Evolutionary conservation across 176 grass and related monocot genomes (phyloP), one percentile per base, ranked within the genome.

Genomic region (Zea luxurians): DNA sequence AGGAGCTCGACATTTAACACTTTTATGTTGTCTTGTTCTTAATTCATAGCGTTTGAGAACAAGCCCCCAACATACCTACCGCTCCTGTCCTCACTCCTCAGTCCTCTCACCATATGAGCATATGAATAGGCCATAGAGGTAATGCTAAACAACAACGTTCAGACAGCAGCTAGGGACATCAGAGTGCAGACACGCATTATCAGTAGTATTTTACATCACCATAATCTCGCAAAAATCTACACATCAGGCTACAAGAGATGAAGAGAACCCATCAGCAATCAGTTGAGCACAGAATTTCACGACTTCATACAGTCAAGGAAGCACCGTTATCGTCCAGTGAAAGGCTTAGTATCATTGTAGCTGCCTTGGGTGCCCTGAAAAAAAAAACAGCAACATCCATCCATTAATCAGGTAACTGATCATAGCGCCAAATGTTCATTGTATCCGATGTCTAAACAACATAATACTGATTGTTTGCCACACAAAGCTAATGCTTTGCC

Each of bases 291-390:
- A 53, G 0, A 68, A 36, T 65, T 59, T 35, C 68, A 71, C 64
- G 70, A 1, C 48, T 71, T 92, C 85, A 98, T 35, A 98, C 87
- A 42, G 91, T 94, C 34, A 94, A 74, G 20, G 95, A 94, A 42
- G 91, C 77, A 3, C 95, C 95, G 43, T 92, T 98, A 75, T 94
- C 95, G 38, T 98, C 95, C 13, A 80, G 70, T 8, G 87, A 88
- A 61, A 98, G 87, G 79, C 80, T 94, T 36, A 98, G 74, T 77
- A 98, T 91, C 91, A 98, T 92, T 10, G 87, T 92, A 80, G 95
- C 95, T 57, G 95, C 95, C 82, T 89, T 98, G 16, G 95, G 95
- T 71, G 91, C 95, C 95, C 95, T 98, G 87, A 12, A 69, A 84
- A 86, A 12, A 69, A 84, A 86, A 86, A 79, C 20, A 79, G 10